Base-by-base conservation (phyloP, 352 stramenopile genomes). In the Phytophthora litchii region DNA sequence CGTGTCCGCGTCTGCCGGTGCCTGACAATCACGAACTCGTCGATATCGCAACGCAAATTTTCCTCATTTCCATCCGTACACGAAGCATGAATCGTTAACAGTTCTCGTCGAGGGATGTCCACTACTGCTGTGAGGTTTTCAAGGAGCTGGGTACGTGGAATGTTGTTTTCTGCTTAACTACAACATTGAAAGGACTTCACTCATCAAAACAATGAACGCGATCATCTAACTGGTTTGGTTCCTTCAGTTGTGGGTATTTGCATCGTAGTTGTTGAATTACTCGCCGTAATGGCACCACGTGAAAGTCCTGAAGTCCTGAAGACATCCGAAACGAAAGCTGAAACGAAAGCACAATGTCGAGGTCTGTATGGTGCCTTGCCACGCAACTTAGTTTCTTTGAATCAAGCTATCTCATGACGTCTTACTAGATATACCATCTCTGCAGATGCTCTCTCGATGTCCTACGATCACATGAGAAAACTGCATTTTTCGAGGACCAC, bases 391-490 rank as follows among this genome's bases (percentile, higher is more conserved):
- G 31, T 54, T 37, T 27, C 31, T 17, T 42, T 70, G 48, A 64
- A 64, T 60, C 61, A 65, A 60, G 54, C 41, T 34, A 64, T 41
- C 8, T 34, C 20, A 45, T 50, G 54, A 60, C 54, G 47, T 54
- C 17, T 43, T 43, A 38, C 45, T 40, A 50, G 23, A 27, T 27
- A 27, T 27, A 5, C 23, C 23, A 3, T 37, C 32, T 55, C 40
- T 27, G 41, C 36, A 19, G 13, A 38, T 34, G 8, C 59, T 63
- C 52, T 44, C 19, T 64, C 42, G 21, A 43, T 21, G 35, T 27
- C 44, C n/a, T n/a, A n/a, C n/a, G n/a, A n/a, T n/a, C n/a, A n/a
- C n/a, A n/a, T n/a, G 29, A 9, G 10, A 12, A 34, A 60, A 19
- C n/a, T 44, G 21, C 49, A 54, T 25, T 40, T 5, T 53, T 58